phyloP scores from a whole-genome alignment of 768 basidiomycete genomes.

The Plicaturopsis crispa region DNA sequence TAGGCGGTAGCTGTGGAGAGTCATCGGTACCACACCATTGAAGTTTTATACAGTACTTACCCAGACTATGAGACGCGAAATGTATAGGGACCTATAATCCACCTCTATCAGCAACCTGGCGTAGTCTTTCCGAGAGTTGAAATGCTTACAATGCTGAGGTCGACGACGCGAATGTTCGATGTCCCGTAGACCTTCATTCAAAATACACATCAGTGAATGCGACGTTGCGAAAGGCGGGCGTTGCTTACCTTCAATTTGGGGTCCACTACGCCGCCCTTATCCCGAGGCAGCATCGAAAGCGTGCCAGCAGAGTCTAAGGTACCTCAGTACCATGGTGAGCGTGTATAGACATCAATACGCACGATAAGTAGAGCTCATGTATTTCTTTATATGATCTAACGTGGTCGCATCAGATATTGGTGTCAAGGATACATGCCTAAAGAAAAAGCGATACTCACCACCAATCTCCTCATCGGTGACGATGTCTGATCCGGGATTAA shows the following conservation, averaged over 20 bases:
- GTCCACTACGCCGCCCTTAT: conserved; percentile 46
- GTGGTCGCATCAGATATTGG: neutral
- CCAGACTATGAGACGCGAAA: too few species aligned
- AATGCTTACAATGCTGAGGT: too few species aligned
- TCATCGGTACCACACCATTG: too few species aligned
- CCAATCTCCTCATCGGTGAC: conserved; percentile 26
- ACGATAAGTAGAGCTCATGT: conserved; percentile 6
- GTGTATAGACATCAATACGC: neutral
- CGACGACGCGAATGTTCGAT: conserved; percentile 37
- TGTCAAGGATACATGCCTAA: neutral
- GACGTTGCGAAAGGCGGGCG: too few species aligned
- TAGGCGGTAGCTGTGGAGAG: too few species aligned
- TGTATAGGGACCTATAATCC: too few species aligned
- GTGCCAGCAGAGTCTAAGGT: conserved; percentile 39
- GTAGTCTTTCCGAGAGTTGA: too few species aligned
- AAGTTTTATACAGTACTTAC: too few species aligned
- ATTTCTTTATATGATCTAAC: conserved; percentile 8
- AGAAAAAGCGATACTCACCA: conserved; percentile 11
- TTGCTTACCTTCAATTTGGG: conserved; percentile 30
- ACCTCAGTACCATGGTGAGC: neutral
- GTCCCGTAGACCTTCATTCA: conserved; percentile 35
- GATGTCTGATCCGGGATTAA: conserved; percentile 24
- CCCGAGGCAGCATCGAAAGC: conserved; percentile 46
- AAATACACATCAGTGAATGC: neutral
- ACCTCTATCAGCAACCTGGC: too few species aligned